These are phyloP conservation scores for Discostella stelligera DNA, from an alignment of 352 stramenopile genomes.

Conservation along the genomic window DNA sequence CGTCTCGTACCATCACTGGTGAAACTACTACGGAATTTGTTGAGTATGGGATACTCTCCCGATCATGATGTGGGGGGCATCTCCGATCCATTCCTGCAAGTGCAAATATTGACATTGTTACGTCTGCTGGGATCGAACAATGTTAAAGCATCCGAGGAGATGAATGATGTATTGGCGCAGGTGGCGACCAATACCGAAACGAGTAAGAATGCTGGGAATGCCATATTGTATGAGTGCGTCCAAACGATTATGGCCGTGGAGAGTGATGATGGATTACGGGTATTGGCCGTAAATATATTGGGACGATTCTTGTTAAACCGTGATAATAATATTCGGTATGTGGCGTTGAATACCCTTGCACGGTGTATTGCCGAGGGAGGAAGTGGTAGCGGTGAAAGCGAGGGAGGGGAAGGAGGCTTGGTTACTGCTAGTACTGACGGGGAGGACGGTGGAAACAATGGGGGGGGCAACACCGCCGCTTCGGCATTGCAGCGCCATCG, in stretches of 20 bases:
- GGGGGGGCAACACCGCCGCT: slow-evolving; percentile 64
- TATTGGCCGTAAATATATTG: slow-evolving; percentile 99
- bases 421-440: background rate
- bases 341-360: slow-evolving; percentile 95
- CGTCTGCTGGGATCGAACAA: slow-evolving; percentile 93
- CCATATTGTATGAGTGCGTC: slow-evolving; percentile 98
- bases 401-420: background rate
- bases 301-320: slow-evolving; percentile 97
- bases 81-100: slow-evolving; percentile 96
- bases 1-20: slow-evolving; percentile 86
- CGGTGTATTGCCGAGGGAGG: slow-evolving; percentile 62
- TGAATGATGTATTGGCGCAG: slow-evolving; percentile 98
- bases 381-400: background rate
- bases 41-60: slow-evolving; percentile 96
- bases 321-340: slow-evolving; percentile 99
- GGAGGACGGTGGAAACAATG: slow-evolving; percentile 3
- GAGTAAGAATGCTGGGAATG: slow-evolving; percentile 98
- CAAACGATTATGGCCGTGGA: slow-evolving; percentile 99
- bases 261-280: slow-evolving; percentile 93
- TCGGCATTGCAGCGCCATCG: slow-evolving; percentile 96
- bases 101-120: slow-evolving; percentile 89
- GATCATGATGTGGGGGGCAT: slow-evolving; percentile 99
- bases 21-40: slow-evolving; percentile 92
- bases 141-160: slow-evolving; percentile 89
- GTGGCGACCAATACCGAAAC: slow-evolving; percentile 99